Conservation (phyloP, 2,329 filamentous ascomycete species). For the Aspergillus sp. region DNA sequence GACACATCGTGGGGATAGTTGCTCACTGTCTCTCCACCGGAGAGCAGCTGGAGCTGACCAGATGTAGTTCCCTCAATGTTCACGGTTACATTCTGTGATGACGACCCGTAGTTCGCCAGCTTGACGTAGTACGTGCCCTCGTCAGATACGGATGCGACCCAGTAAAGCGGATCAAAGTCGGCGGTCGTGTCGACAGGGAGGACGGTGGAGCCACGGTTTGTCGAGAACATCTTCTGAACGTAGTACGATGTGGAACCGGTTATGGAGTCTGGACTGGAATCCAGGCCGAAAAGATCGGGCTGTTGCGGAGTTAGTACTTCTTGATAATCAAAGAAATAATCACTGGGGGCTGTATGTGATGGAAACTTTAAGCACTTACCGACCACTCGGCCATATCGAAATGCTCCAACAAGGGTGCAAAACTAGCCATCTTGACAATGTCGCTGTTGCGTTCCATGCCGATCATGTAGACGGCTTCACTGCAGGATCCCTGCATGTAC, state of each 20-base stretch:
- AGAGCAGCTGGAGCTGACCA: neutral
- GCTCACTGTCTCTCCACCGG: neutral
- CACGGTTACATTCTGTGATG: neutral
- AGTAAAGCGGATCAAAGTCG: constrained; percentile 37
- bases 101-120: constrained; percentile 34
- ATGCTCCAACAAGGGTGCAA: constrained; percentile 41
- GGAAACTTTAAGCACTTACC: constrained; percentile 20
- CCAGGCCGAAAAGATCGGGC: neutral
- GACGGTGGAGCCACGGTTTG: constrained; percentile 32
- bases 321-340: too few relatives aligned
- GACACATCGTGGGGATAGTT: constrained; percentile 1
- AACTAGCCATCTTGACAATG: constrained; percentile 38
- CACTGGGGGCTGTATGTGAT: neutral
- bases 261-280: constrained; percentile 30
- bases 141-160: constrained; percentile 31
- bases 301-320: neutral
- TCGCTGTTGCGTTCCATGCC: constrained; percentile 48
- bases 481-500: constrained; percentile 54
- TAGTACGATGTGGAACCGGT: constrained; percentile 39
- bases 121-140: constrained; percentile 29
- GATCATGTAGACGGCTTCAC: constrained; percentile 66
- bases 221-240: constrained; percentile 39
- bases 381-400: constrained; percentile 38
- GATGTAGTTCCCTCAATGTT: neutral
- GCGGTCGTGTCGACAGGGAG: constrained; percentile 31